Conservation (phyloP, 2,329 filamentous ascomycete species). For the Fusarium hostae region DNA sequence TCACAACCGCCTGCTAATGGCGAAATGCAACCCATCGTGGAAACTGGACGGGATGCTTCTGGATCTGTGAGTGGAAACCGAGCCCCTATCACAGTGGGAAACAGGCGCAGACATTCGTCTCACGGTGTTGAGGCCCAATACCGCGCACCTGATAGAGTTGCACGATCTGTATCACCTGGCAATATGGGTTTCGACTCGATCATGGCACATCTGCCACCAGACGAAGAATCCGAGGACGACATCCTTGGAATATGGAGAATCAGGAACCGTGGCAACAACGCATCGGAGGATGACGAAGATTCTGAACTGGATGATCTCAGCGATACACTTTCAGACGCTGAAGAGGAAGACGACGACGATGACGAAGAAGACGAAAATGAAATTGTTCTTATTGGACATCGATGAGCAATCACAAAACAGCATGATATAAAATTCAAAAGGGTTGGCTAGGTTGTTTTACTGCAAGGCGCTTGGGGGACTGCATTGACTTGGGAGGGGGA, state of each 20-base stretch:
- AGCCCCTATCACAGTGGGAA: slow-evolving; percentile 29
- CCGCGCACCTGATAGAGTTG: slow-evolving; percentile 54
- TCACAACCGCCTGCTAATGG: slow-evolving; percentile 44
- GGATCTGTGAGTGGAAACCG: slow-evolving; percentile 24
- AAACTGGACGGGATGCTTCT: slow-evolving; percentile 21
- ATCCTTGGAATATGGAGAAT: slow-evolving; percentile 68
- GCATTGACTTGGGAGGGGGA: slow-evolving; percentile 26
- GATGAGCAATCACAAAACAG: slow-evolving; percentile 46
- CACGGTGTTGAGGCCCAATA: slow-evolving; percentile 49
- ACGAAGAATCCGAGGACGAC: slow-evolving; percentile 64
- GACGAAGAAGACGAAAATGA: slow-evolving; percentile 63
- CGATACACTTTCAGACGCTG: slow-evolving; percentile 55
- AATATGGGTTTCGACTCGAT: slow-evolving; percentile 44
- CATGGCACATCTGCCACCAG: slow-evolving; percentile 43
- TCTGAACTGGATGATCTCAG: slow-evolving; percentile 56
- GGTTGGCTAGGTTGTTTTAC: slow-evolving; percentile 16
- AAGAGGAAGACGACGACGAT: slow-evolving; percentile 61
- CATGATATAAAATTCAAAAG: slow-evolving; percentile 9
- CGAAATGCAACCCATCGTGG: slow-evolving; percentile 27
- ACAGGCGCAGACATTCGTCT: slow-evolving; percentile 55
- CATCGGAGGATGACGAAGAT: slow-evolving; percentile 61
- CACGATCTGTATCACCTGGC: slow-evolving; percentile 58
- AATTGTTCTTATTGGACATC: slow-evolving; percentile 62
- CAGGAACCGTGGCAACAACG: slow-evolving; percentile 59
- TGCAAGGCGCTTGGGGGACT: slow-evolving; percentile 41